These are phyloP conservation scores for Geotrichum carabidarum DNA, from an alignment of 1,139 yeast species.

Conservation along the genomic window DNA sequence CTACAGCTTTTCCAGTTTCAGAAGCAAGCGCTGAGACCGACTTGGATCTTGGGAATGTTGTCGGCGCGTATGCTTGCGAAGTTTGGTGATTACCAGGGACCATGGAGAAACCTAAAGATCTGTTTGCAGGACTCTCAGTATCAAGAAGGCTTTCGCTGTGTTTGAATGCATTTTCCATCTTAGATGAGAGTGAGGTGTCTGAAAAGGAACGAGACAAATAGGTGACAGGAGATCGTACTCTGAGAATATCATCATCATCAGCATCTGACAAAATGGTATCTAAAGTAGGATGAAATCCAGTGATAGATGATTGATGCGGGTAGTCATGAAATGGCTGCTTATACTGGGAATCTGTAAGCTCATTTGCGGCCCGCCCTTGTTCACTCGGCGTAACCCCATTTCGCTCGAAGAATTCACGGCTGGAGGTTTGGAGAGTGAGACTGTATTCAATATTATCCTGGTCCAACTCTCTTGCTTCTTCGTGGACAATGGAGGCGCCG, in stretches of 20 bases:
- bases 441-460: constrained; percentile 21
- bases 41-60: constrained; percentile 13
- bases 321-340: background rate
- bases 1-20: too few relatives aligned
- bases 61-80: background rate
- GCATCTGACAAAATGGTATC: constrained; percentile 13
- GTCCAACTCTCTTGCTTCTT: constrained; percentile 18
- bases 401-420: constrained; percentile 24
- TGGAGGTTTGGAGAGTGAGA: constrained; percentile 24
- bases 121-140: background rate
- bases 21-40: constrained; percentile 9
- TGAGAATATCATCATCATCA: constrained; percentile 6
- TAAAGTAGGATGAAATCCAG: background rate
- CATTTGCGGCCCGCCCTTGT: background rate
- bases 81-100: background rate
- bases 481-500: constrained; percentile 26
- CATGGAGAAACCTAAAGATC: background rate
- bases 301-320: background rate
- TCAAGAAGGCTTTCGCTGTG: constrained; percentile 15
- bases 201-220: constrained; percentile 7
- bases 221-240: background rate
- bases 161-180: constrained; percentile 8
- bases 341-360: background rate
- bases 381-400: constrained; percentile 20
- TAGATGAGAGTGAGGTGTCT: constrained; percentile 12